Percentiles rank a stretch among this genome's conserved stretches.
Evolutionary conservation across 495 filamentous ascomycete species (phyloP).

Genomic region (Amphirosellinia nigrospora): DNA sequence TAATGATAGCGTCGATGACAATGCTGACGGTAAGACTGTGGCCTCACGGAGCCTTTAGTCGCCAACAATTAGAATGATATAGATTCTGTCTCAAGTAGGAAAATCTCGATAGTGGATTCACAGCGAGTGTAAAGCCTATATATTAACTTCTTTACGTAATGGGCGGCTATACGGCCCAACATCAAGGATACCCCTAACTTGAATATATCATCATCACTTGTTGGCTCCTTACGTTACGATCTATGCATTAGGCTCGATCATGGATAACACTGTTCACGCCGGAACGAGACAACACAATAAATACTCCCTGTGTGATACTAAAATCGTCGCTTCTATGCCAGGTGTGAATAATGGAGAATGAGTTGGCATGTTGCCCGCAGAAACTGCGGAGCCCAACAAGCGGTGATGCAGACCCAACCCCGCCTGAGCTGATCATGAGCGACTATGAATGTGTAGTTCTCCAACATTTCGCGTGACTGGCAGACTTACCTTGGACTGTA

Average conservation of each 20-base stretch:
- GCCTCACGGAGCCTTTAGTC: background rate
- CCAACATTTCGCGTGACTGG: background rate
- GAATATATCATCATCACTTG: background rate
- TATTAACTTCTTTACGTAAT: no score
- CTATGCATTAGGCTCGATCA: background rate
- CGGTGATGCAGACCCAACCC: background rate
- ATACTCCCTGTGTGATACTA: background rate
- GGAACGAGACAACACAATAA: background rate
- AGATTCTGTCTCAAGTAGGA: background rate
- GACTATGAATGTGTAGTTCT: background rate
- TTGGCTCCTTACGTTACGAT: background rate
- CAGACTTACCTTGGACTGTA: no score
- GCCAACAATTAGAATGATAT: background rate
- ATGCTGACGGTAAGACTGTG: background rate
- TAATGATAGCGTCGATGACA: background rate
- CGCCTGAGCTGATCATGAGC: background rate
- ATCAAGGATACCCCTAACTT: background rate
- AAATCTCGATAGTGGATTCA: no score
- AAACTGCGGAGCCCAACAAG: slow-evolving; percentile 1
- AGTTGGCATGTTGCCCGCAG: background rate
- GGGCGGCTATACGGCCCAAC: no score
- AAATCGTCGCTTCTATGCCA: background rate
- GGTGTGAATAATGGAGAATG: background rate
- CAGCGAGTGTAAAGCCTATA: no score
- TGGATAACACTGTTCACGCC: background rate